Base-by-base conservation (phyloP, 2,329 filamentous ascomycete genomes). In the Graphium sp. region DNA sequence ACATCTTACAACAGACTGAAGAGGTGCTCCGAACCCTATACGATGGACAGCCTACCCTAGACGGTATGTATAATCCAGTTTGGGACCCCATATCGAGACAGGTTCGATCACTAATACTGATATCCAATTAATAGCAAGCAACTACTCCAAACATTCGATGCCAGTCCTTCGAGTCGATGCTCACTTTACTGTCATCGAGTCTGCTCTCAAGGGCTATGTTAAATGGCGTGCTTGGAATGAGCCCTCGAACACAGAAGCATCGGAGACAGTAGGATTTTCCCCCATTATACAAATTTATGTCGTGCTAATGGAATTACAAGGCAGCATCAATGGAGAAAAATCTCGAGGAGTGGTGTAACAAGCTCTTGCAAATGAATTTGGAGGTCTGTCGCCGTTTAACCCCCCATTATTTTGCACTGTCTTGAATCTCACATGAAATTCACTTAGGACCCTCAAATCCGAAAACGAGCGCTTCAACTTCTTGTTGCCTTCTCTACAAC, bases 151-250 rank as follows among this genome's bases (percentile, higher is more conserved):
- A 42, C 67, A 69, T 34, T 80, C 78, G 0, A 63, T 73, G 40
- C 62, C 74, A n/a, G 67, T 78, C 3, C 62, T 98, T 31, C 72
- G 73, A 17, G 75, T 91, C 3, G 89, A 98, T 47, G 79, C 84
- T 1, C 79, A 93, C 38, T 87, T 87, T 40, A 83, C 82, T 1
- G 78, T 93, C 15, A 77, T 94, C 3, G 82, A 94, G 45, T 77
- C 84, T 16, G 78, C 82, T 2, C 56, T 95, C 18, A 93, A 85
- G 46, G 89, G 87, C 2, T 93, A 85, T 39, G 69, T 74, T 38
- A 85, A 82, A 46, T 93, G 83, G 81, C 64, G 61, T 37, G 42
- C n/a, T n/a, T n/a, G n/a, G n/a, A n/a, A n/a, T n/a, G n/a, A n/a
- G 39, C 33, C 37, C 42, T 15, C 40, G 46, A 13, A 35, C 35